phyloP scores from a whole-genome alignment of 768 basidiomycete genomes.

The Cystofilobasidium bisporidii region DNA sequence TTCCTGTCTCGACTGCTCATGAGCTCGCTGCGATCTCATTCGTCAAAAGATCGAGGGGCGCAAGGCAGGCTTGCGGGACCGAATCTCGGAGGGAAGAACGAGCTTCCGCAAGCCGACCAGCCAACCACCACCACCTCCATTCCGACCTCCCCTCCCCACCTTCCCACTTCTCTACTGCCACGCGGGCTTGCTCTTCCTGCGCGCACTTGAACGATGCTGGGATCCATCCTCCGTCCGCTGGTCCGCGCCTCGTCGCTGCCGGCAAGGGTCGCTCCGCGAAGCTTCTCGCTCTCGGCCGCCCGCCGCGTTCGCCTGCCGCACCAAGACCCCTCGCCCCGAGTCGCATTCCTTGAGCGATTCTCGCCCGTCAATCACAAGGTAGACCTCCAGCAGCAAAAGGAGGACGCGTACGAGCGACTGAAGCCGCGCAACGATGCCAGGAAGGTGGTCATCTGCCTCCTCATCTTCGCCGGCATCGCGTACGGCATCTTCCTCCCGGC shows the following conservation, averaged over 20 bases:
- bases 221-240: neutral
- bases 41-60: too few species aligned
- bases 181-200: too few species aligned
- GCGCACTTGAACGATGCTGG: neutral
- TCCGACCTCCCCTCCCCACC: too few species aligned
- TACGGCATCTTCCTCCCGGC: conserved; percentile 15
- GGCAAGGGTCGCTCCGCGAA: neutral
- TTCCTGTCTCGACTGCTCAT: too few species aligned
- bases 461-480: neutral
- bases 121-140: too few species aligned
- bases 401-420: neutral
- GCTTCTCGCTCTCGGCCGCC: neutral
- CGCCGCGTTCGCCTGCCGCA: neutral
- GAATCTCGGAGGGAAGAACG: too few species aligned
- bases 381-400: neutral
- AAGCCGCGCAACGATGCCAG: neutral
- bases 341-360: neutral
- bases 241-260: neutral
- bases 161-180: too few species aligned
- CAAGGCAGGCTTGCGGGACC: too few species aligned
- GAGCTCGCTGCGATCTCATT: too few species aligned
- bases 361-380: conserved; percentile 11
- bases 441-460: neutral
- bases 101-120: too few species aligned
- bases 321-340: neutral